phyloP scores from a whole-genome alignment of 148 eudicot genomes.

The Spergularia bocconei region DNA sequence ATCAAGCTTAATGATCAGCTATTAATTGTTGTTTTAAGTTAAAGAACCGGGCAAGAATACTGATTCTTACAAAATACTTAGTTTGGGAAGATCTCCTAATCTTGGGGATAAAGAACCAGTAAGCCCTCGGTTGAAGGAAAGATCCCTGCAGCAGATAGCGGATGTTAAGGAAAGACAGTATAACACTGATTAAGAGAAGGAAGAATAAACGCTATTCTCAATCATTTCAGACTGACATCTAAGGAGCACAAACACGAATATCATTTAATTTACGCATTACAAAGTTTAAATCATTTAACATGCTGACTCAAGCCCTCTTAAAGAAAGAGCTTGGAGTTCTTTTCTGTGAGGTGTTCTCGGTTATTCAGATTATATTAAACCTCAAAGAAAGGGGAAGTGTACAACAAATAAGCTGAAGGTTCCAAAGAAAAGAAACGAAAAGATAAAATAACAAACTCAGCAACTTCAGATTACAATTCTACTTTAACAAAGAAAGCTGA shows the following conservation, averaged over 20 bases:
- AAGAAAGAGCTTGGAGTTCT: neutral
- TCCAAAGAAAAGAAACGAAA: neutral
- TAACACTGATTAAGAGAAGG: neutral
- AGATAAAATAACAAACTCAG: neutral
- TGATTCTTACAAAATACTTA: conserved; percentile 60
- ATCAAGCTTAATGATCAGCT: neutral
- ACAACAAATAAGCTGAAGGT: neutral
- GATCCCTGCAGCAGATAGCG: conserved; percentile 50
- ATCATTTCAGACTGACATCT: neutral
- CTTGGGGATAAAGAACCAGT: conserved; percentile 67
- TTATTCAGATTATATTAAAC: neutral
- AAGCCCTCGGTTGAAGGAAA: conserved; percentile 72
- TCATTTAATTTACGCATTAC: neutral
- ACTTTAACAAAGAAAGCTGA: neutral
- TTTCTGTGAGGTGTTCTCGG: neutral
- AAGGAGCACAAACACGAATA: neutral
- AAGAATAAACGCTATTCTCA: neutral
- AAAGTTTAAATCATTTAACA: neutral
- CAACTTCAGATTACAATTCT: neutral
- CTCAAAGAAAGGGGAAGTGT: neutral
- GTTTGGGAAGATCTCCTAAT: conserved; percentile 63
- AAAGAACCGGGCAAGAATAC: conserved; percentile 1
- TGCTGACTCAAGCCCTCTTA: conserved; percentile 5
- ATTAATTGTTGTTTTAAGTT: neutral
- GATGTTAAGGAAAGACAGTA: neutral